Evolutionary conservation across 768 basidiomycete species (phyloP).

Genomic region (Roridomyces roridus): DNA sequence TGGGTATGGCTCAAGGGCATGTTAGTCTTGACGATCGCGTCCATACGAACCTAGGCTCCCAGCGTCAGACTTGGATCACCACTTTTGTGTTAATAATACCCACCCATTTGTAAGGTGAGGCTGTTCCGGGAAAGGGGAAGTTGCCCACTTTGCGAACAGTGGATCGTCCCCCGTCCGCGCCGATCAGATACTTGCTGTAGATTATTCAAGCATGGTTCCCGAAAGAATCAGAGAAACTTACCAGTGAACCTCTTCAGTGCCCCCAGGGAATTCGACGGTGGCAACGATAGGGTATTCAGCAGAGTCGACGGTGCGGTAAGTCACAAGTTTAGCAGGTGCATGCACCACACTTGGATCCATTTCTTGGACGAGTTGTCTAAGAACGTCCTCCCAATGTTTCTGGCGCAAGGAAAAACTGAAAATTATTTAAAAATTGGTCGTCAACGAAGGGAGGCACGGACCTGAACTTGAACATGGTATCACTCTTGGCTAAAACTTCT

Average conservation of each 20-base stretch:
- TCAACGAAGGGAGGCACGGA: background rate
- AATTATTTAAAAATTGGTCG: background rate
- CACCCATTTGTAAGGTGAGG: conserved; percentile 16
- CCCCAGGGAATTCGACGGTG: background rate
- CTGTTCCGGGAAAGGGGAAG: conserved; percentile 16
- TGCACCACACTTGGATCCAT: background rate
- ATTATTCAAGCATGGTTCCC: background rate
- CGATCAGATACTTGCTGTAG: conserved; percentile 14
- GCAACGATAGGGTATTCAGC: conserved; percentile 1
- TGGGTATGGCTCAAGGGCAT: background rate
- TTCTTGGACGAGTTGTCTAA: background rate
- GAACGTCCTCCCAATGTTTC: conserved; percentile 2
- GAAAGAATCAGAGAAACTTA: background rate
- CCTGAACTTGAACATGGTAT: conserved; percentile 7
- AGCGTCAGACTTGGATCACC: too few relatives aligned
- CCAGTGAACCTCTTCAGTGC: conserved; percentile 1
- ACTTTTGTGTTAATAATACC: too few relatives aligned
- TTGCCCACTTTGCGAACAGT: conserved; percentile 20
- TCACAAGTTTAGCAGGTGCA: background rate
- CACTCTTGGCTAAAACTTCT: background rate
- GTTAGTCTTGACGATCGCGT: conserved; percentile 21
- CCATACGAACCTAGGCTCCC: conserved; percentile 25
- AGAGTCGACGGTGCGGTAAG: background rate
- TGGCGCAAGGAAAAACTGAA: background rate
- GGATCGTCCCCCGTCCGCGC: conserved; percentile 22